Evolutionary conservation across 2,329 filamentous ascomycete species (phyloP), one percentile per base, ranked within the genome.

Genomic region (Scedosporium apiospermum): DNA sequence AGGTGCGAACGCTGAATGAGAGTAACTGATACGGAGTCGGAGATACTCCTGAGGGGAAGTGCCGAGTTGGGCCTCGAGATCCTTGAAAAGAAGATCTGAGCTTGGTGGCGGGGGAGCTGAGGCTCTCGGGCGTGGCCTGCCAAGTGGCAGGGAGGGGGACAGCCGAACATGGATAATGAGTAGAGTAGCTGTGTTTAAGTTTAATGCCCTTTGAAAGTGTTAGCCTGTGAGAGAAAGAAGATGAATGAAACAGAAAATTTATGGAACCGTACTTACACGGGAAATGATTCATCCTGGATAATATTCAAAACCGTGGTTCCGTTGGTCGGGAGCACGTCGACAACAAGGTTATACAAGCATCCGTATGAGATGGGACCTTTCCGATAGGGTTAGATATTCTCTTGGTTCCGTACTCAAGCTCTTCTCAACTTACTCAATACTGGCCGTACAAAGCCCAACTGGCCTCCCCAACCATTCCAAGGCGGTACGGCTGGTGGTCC

Each of bases 11-110:
- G 77, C 80, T 0, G 84, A 83, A 67, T 87, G 83, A 2, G 75
- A 75, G 67, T 87, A 88, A 6, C 73, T 78, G 6, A 87, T 66
- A 21, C 74, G 74, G 16, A 87, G 74, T 3, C 76, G 76, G 59
- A 87, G 71, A 65, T 83, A 87, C 41, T 79, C 75, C 16, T 75
- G 76, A 21, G 70, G 70, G 3, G 74, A 74, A 61, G 77, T 74
- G 34, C 83, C 82, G 2, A 88, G 77, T 62, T 85, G 78, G 34
- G 75, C 72, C 67, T 87, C 82, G 10, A 88, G 74, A 63, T 86
- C 82, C 26, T 82, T 77, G 16, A 88, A 83, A 38, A 87, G 72
- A 49, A 82, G 76, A 12, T 86, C 82, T 0, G 84, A 80, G 46
- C 74, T 77, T 57, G 77, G 74, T 38, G 73, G 72, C 7, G 67